Evolutionary conservation across 1,284 basidiomycete genomes (phyloP), one percentile per base, ranked within the genome.

Genomic region (Albatrellus sp.): DNA sequence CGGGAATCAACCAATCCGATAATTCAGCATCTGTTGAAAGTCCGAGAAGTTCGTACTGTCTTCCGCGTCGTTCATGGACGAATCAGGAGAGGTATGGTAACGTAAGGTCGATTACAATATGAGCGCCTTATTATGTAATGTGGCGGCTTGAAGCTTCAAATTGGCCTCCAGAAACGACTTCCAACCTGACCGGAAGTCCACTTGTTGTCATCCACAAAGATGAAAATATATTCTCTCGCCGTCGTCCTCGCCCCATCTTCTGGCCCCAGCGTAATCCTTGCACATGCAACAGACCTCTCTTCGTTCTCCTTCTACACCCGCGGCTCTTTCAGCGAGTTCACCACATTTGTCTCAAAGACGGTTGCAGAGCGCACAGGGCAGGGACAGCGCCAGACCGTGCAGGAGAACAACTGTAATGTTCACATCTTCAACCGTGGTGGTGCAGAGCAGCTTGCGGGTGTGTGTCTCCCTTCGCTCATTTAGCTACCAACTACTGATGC

Each of bases 251-350:
- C 75, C 2, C 74, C 80, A 8, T 65, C 76, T 13, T 70, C 68
- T 28, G 71, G 70, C 30, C 56, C 77, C 8, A 72, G 75, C 13
- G 78, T 78, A 1, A 64, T 85, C 20, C 77, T 99, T 30, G 71
- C 74, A 51, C 75, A 69, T 33, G 82, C 88, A 9, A 81, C 75
- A 48, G 94, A 98, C 60, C 75, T 98, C 12, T 87, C 83, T 38
- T 84, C 83, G 19, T 98, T 96, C 70, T 87, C 85, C 16, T 98
- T 96, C 70, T 93, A 96, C 62, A 92, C 98, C 65, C 72, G 79
- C 48, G 82, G 86, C 40, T 80, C 82, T 30, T 79, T 93, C 45
- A 74, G 71, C 39, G 92, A 96, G 64, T 94, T 94, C 63, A 75
- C 96, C 74, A 71, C 75, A 35, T 96, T 97, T 71, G 85, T 96